Conservation (phyloP, 1,284 basidiomycete species). For the Wallemia ichthyophaga region DNA sequence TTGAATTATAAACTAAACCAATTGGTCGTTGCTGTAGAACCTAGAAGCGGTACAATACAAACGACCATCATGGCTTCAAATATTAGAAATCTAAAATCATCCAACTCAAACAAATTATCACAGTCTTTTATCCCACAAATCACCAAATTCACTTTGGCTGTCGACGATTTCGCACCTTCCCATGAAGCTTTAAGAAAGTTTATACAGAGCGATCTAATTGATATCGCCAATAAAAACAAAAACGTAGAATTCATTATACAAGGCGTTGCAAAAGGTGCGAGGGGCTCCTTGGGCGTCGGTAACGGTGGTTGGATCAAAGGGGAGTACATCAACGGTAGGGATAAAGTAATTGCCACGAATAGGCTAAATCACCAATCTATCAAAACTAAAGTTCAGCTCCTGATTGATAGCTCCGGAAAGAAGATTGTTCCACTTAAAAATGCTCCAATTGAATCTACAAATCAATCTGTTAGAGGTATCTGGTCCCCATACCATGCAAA, state of each 20-base stretch:
- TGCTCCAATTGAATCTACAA: not conserved
- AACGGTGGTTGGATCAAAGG: not conserved
- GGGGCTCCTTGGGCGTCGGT: not conserved
- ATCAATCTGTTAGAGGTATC: not conserved
- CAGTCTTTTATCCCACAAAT: not conserved
- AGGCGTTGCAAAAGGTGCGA: not conserved
- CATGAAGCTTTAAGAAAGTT: not conserved
- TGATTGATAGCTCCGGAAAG: not conserved
- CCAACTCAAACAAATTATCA: not conserved
- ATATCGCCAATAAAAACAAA: not conserved
- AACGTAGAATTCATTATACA: not conserved
- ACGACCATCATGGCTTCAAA: not conserved
- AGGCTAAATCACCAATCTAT: not conserved
- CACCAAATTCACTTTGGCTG: not conserved
- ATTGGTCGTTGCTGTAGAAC: not conserved
- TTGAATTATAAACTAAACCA: constrained; percentile 11
- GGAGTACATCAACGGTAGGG: not conserved
- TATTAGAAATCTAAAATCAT: not conserved
- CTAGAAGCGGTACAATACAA: not conserved
- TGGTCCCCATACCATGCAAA: not conserved
- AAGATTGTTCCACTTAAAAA: not conserved
- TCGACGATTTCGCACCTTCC: not conserved
- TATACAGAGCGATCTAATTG: not conserved
- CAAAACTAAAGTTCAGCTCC: not conserved
- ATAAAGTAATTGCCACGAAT: not conserved